phyloP scores from a whole-genome alignment of 768 basidiomycete genomes.

The Suillus paluster region DNA sequence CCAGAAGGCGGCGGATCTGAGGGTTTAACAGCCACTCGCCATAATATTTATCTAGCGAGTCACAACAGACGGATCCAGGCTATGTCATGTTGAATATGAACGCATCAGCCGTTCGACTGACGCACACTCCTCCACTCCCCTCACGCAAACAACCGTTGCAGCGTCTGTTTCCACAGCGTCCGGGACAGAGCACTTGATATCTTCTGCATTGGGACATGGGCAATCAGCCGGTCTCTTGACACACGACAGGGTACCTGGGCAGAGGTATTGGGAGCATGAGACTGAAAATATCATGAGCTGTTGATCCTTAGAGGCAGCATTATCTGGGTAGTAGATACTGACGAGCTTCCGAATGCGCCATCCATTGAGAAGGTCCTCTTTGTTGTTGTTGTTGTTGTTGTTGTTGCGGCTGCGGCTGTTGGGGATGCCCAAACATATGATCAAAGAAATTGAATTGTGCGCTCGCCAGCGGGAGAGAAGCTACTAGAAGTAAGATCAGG shows the following conservation, averaged over 20 bases:
- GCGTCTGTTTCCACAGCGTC: slow-evolving; percentile 55
- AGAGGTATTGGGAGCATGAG: slow-evolving; percentile 73
- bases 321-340: slow-evolving; percentile 23
- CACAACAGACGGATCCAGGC: too few species aligned
- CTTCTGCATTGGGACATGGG: slow-evolving; percentile 77
- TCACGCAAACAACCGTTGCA: slow-evolving; percentile 70
- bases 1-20: neutral
- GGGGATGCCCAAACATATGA: slow-evolving; percentile 68
- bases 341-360: slow-evolving; percentile 69
- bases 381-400: slow-evolving; percentile 43
- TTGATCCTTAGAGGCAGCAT: neutral
- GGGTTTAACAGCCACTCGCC: neutral
- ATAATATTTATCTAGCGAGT: neutral
- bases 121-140: slow-evolving; percentile 67
- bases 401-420: slow-evolving; percentile 57
- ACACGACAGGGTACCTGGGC: slow-evolving; percentile 75
- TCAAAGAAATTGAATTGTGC: slow-evolving; percentile 85
- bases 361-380: slow-evolving; percentile 56
- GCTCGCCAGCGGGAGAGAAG: slow-evolving; percentile 36
- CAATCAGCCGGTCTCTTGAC: slow-evolving; percentile 58
- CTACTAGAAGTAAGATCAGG: slow-evolving; percentile 18
- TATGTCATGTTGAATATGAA: slow-evolving; percentile 15
- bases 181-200: slow-evolving; percentile 77
- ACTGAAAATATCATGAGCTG: slow-evolving; percentile 46
- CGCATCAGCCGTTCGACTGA: slow-evolving; percentile 56